Base-by-base conservation (phyloP, 2,329 filamentous ascomycete species). In the Chalara sp. region DNA sequence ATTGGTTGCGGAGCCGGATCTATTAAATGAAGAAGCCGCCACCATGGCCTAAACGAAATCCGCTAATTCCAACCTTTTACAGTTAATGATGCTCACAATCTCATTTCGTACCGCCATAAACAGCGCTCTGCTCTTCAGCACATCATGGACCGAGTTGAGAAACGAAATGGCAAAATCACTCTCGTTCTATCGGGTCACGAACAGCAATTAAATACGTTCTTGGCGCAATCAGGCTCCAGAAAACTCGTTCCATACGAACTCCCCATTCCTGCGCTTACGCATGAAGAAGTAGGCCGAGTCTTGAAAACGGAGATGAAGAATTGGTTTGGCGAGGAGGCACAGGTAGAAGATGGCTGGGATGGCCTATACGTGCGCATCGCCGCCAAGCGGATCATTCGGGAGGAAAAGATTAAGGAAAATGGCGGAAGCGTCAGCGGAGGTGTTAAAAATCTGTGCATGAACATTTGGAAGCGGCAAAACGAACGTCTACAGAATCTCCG, bases 81-180 rank as follows among this genome's bases (percentile, higher is more conserved):
- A 60, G 83, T 92, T 28, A 87, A 92, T 53, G 86, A 92, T 63
- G 86, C 87, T 0, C 90, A 92, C 59, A 86, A 91, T 56, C 71
- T 92, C 0, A 75, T 80, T 0, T 79, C 78, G 0, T 78, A 79
- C 50, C 84, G 69, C 28, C 59, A 63, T 2, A 78, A 78, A 0
- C 86, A 86, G 0, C 70, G 67, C 0, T 74, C 76, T 0, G 84
- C 89, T 0, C 69, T 92, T 0, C 86, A 92, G 54, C 87, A 76
- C 53, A 70, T 92, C 0, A 75, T 92, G 0, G 75, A 84, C 0
- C 85, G 89, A 58, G 78, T 89, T 1, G 87, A 91, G 58, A 87
- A 89, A 47, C 71, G 81, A 1, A 77, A 74, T 0, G 86, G 86
- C 0, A 86, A 86, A 57, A 65, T 91, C 0, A 79, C 84, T 0